These are phyloP conservation scores for Aspergillus panamensis DNA, from an alignment of 495 filamentous ascomycete species.

Conservation along the genomic window DNA sequence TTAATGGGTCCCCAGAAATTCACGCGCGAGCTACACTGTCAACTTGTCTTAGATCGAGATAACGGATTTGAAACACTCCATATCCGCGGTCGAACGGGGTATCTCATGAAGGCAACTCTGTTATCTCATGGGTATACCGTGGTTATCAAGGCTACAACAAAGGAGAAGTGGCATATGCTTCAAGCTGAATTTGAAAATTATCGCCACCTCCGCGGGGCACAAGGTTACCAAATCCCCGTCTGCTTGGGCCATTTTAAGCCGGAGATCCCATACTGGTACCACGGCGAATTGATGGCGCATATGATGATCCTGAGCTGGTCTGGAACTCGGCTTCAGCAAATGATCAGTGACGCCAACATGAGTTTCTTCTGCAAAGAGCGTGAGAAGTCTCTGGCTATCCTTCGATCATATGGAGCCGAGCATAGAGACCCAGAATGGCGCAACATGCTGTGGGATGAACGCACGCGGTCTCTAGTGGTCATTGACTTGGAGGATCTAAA, in stretches of 20 bases:
- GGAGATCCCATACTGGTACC: conserved; percentile 26
- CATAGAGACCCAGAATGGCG: conserved; percentile 26
- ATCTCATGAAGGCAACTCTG: conserved; percentile 31
- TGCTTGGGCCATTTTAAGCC: conserved; percentile 25
- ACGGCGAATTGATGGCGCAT: conserved; percentile 24
- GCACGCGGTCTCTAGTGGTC: conserved; percentile 13
- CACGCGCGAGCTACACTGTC: conserved; percentile 24
- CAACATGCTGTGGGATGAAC: conserved; percentile 26
- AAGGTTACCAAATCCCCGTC: conserved; percentile 25
- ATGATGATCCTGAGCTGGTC: conserved; percentile 31
- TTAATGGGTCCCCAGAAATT: conserved; percentile 21
- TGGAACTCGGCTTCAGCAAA: conserved; percentile 22
- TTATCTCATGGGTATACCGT: conserved; percentile 29
- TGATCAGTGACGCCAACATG: conserved; percentile 22
- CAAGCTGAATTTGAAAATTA: conserved; percentile 28
- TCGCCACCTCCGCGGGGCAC: conserved; percentile 18
- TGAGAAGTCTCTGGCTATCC: conserved; percentile 16
- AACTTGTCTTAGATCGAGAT: conserved; percentile 25
- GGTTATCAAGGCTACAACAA: conserved; percentile 28
- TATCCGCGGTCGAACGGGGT: conserved; percentile 27
- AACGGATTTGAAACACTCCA: conserved; percentile 27
- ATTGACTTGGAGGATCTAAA: conserved; percentile 27
- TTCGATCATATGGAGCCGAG: conserved; percentile 17
- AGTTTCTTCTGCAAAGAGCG: conserved; percentile 23
- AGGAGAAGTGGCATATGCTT: conserved; percentile 25